Evolutionary conservation across 495 filamentous ascomycete genomes (phyloP).

Genomic region (Evernia prunastri): DNA sequence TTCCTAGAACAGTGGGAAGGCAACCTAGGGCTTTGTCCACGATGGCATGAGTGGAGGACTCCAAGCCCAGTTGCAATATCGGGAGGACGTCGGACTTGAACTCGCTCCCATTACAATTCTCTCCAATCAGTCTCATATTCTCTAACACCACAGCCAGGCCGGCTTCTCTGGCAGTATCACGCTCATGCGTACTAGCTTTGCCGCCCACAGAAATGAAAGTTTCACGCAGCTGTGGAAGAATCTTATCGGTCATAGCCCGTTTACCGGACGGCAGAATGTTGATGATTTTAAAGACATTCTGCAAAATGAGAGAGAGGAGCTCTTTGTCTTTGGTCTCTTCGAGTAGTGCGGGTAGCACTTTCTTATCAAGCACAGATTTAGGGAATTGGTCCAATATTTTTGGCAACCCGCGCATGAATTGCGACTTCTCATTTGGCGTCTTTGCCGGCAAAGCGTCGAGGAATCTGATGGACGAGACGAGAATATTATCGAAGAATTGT

Average conservation of each 20-base stretch:
- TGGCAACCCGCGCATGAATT: slow-evolving; percentile 83
- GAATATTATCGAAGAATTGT: slow-evolving; percentile 90
- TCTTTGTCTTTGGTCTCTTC: slow-evolving; percentile 92
- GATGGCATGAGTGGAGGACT: slow-evolving; percentile 79
- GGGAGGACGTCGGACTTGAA: slow-evolving; percentile 89
- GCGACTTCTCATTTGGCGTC: slow-evolving; percentile 79
- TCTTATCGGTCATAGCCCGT: slow-evolving; percentile 71
- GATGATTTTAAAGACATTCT: slow-evolving; percentile 86
- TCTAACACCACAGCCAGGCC: slow-evolving; percentile 85
- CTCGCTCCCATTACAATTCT: slow-evolving; percentile 79
- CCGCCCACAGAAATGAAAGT: slow-evolving; percentile 58
- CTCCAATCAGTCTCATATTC: slow-evolving; percentile 64
- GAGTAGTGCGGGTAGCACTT: slow-evolving; percentile 76
- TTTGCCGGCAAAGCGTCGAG: slow-evolving; percentile 86
- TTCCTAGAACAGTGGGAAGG: slow-evolving; percentile 65
- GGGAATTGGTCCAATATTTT: slow-evolving; percentile 86
- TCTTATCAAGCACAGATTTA: slow-evolving; percentile 86
- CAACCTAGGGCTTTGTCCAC: slow-evolving; percentile 77
- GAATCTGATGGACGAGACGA: slow-evolving; percentile 93
- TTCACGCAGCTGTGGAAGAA: slow-evolving; percentile 76
- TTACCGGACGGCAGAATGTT: slow-evolving; percentile 65
- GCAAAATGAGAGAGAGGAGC: slow-evolving; percentile 71
- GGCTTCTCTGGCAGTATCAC: slow-evolving; percentile 77
- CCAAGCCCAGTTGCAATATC: slow-evolving; percentile 70
- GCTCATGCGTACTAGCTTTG: slow-evolving; percentile 50